Evolutionary conservation across 805 yeast genomes (phyloP).

Genomic region (Starmerella cellae): DNA sequence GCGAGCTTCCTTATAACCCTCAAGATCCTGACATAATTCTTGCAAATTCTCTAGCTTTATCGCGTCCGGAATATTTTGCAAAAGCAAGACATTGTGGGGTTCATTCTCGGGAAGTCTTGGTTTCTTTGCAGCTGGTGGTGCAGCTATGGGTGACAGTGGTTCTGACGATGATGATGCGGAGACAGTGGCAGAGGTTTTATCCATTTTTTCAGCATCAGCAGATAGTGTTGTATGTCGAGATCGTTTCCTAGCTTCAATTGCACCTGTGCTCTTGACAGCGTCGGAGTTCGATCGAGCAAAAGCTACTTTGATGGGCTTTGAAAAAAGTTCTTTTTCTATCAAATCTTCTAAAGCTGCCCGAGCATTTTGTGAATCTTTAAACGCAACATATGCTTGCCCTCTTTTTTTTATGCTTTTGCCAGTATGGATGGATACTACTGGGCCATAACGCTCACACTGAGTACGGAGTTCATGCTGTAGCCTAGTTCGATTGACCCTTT

Average conservation of each 20-base stretch:
- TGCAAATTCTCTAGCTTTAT: slow-evolving; percentile 33
- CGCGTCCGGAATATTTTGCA: slow-evolving; percentile 48
- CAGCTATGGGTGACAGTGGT: neutral
- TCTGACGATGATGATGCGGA: too few relatives aligned
- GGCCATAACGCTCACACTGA: slow-evolving; percentile 37
- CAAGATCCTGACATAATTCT: slow-evolving; percentile 35
- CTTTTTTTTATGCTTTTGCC: slow-evolving; percentile 50
- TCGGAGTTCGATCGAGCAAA: slow-evolving; percentile 12
- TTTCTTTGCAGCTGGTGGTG: neutral
- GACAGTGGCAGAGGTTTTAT: too few relatives aligned
- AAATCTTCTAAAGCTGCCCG: slow-evolving; percentile 31
- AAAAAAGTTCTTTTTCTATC: slow-evolving; percentile 34
- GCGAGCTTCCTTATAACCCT: slow-evolving; percentile 57
- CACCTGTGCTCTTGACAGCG: slow-evolving; percentile 28
- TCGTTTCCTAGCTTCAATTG: neutral
- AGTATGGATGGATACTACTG: slow-evolving; percentile 39
- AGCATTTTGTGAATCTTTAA: slow-evolving; percentile 34
- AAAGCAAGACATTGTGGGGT: slow-evolving; percentile 55
- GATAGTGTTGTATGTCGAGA: neutral
- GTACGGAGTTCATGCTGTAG: slow-evolving; percentile 34
- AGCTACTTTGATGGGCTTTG: slow-evolving; percentile 36
- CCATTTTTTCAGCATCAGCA: neutral
- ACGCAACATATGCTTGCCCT: slow-evolving; percentile 74
- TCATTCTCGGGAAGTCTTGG: slow-evolving; percentile 9
- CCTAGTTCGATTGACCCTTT: slow-evolving; percentile 43